phyloP scores from a whole-genome alignment of 1,284 basidiomycete genomes.

The Megacollybia platyphylla region DNA sequence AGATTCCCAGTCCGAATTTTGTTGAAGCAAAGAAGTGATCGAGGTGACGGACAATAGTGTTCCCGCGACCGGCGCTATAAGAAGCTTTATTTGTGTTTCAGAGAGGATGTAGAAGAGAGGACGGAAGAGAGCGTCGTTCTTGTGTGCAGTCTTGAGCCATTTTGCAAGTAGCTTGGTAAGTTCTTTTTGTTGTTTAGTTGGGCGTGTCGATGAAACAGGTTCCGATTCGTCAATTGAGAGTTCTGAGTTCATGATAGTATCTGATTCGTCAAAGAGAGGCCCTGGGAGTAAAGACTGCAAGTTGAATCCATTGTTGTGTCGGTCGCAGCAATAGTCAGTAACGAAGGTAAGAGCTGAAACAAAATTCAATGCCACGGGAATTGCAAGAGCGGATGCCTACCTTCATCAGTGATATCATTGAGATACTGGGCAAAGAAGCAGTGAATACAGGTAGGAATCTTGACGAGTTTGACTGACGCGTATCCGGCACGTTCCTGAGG shows the following conservation, averaged over 20 bases:
- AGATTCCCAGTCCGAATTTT: conserved; percentile 1
- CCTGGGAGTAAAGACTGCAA: not conserved
- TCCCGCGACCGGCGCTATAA: not conserved
- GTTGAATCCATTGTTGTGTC: not conserved
- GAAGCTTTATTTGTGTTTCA: not conserved
- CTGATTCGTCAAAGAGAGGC: not conserved
- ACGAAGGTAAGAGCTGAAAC: not conserved
- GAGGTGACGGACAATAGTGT: not conserved
- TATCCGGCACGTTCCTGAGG: too few relatives aligned
- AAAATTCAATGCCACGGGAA: too few relatives aligned
- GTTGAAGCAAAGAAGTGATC: not conserved
- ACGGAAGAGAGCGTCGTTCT: not conserved
- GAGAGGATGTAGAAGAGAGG: not conserved
- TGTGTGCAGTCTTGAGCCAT: not conserved
- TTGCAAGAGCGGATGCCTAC: too few relatives aligned
- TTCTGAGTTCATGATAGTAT: not conserved
- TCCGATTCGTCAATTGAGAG: not conserved
- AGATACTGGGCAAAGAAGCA: too few relatives aligned
- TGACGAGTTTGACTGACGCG: too few relatives aligned
- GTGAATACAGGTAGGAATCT: too few relatives aligned
- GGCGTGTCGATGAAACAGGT: not conserved
- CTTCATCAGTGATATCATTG: too few relatives aligned
- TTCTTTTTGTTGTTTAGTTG: not conserved
- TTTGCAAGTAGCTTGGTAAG: not conserved
- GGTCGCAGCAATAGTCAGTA: not conserved